Evolutionary conservation across 371 early-diverging fungal species (phyloP), one percentile per base, ranked within the genome.

Genomic region (Apophysomyces variabilis): DNA sequence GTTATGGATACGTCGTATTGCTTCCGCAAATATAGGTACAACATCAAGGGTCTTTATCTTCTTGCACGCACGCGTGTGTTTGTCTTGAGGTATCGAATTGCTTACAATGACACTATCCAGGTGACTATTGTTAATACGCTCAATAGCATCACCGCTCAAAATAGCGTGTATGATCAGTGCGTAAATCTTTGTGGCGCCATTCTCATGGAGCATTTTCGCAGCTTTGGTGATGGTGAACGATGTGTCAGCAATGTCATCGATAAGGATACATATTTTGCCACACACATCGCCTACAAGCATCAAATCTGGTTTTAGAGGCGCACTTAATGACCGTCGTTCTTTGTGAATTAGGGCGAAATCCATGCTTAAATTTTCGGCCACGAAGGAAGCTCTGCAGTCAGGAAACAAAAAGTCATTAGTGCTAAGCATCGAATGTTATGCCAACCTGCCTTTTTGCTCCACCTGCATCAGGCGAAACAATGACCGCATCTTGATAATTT

Each of bases 191-290:
- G 86, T 80, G 2, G 97, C 97, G 2, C 99, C 99, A 68, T 91
- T 90, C 58, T 92, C 90, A 66, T 87, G 86, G 26, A 98, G 80
- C 32, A 93, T 78, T 66, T 93, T 88, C 44, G 99, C 95, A 0
- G 97, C 99, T 57, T 90, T 85, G 47, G 91, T 92, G 59, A 98
- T 82, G 1, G 99, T 98, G 60, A 87, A 89, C 37, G 92, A 95
- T 13, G 97, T 98, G 74, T 97, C 97, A 21, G 95, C 93, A 78
- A 98, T 96, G 77, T 98, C 98, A 74, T 98, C 98, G 16, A 98
- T 90, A 36, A 97, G 76, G 57, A 97, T 92, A 58, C 92, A 92
- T 1, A 84, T 80, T 66, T 90, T 89, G 57, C 86, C 93, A 62
- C 79, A 82, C 37, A 98, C 99, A 76, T 97, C 94, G 41, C 98